Evolutionary conservation across 2,329 filamentous ascomycete species (phyloP), one percentile per base, ranked within the genome.

Genomic region (Claviceps quebecensis): DNA sequence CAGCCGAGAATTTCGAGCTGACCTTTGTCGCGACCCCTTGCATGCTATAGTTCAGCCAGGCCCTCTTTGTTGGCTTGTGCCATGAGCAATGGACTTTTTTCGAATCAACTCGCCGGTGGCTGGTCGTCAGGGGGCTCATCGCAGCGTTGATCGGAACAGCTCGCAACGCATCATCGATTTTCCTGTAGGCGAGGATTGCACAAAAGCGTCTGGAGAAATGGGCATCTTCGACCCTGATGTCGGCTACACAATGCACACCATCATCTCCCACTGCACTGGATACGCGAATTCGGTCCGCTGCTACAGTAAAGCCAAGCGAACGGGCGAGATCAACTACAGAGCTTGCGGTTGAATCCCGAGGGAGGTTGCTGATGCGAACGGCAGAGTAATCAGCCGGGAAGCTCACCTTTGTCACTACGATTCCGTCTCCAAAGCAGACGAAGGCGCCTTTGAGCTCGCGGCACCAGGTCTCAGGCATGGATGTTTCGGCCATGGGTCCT

Each of bases 361-460:
- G 63, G 0, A 69, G 59, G 5, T 56, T 53, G n/a, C 50, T 59
- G 46, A 70, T 59, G 5, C 61, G 65, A 26, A 67, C 58, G 0
- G 65, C 61, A 1, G 67, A 69, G 48, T 65, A 67, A 55, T 71
- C 68, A 1, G 65, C 64, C 1, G 59, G 56, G 8, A 69, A 56
- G 11, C 56, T 57, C 2, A 66, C 52, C 16, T 60, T 63, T 1
- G 48, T 29, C 5, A 68, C 53, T 0, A 49, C 44, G 1, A 62
- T 64, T 4, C 68, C 68, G 9, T 61, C 61, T 9, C 57, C 61
- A 11, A 68, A 69, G 9, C 60, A 41, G 1, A 60, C 63, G 49
- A 61, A 53, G 7, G 60, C 61, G 1, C 64, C 66, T 26, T 40
- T 23, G 22, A 49, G 36, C 37, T 49, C 23, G 14, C 37, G 47